A percentile compares a stretch with the other conserved stretches of the same genome.
These are phyloP conservation scores for Verticillium albo-atrum DNA, from an alignment of 2,329 filamentous ascomycete species.

Conservation along the genomic window DNA sequence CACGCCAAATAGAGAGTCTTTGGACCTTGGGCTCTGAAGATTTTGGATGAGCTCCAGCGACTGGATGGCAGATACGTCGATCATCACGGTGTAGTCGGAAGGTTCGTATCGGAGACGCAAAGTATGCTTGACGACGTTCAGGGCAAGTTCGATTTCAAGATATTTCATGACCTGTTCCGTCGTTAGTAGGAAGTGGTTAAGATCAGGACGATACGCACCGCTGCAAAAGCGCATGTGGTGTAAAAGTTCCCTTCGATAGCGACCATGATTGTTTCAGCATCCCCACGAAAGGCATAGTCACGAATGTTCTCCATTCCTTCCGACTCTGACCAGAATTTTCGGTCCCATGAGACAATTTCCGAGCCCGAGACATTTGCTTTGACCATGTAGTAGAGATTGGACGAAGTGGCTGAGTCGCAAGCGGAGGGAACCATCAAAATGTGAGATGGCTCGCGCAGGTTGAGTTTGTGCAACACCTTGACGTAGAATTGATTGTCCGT, in stretches of 20 bases:
- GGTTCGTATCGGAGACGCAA: slow-evolving; percentile 83
- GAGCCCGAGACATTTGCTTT: slow-evolving; percentile 65
- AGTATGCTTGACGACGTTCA: slow-evolving; percentile 72
- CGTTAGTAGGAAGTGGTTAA: slow-evolving; percentile 10
- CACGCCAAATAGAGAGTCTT: slow-evolving; percentile 77
- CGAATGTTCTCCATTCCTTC: slow-evolving; percentile 74
- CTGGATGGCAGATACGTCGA: slow-evolving; percentile 81
- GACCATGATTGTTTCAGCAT: slow-evolving; percentile 76
- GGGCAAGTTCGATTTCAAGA: slow-evolving; percentile 64
- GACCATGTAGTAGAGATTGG: slow-evolving; percentile 70
- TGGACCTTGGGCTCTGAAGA: slow-evolving; percentile 69
- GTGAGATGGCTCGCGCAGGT: slow-evolving; percentile 72
- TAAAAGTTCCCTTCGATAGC: slow-evolving; percentile 81
- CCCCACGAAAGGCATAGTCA: slow-evolving; percentile 72
- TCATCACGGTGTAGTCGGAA: slow-evolving; percentile 91
- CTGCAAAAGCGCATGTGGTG: slow-evolving; percentile 78
- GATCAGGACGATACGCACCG: slow-evolving; percentile 49
- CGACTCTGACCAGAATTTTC: slow-evolving; percentile 79
- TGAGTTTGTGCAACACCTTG: slow-evolving; percentile 80
- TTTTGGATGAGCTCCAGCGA: slow-evolving; percentile 92
- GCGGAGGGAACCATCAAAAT: slow-evolving; percentile 74
- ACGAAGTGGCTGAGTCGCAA: slow-evolving; percentile 60
- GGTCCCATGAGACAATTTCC: slow-evolving; percentile 61
- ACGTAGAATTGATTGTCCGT: slow-evolving; percentile 91
- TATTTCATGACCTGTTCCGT: slow-evolving; percentile 68